Evolutionary conservation across 495 filamentous ascomycete genomes (phyloP).

Genomic region (Trichoderma reesei): DNA sequence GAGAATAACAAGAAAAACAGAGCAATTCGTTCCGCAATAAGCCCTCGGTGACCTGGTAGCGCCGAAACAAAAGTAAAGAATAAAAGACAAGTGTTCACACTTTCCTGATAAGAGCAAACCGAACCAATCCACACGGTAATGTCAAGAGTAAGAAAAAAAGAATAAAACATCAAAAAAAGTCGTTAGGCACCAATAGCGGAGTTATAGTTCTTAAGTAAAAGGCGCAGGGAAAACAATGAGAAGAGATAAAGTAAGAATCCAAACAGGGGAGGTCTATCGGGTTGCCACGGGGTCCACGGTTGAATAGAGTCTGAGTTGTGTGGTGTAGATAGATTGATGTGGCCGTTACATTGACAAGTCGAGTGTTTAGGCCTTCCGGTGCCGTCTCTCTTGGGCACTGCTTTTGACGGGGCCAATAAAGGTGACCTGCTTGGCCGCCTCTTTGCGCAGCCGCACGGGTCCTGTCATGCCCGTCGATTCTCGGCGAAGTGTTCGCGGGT

Average conservation of each 20-base stretch:
- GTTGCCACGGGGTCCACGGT: background rate
- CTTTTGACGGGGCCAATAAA: constrained; percentile 33
- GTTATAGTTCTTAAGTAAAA: constrained; percentile 10
- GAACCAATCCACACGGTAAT: background rate
- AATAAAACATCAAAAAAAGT: constrained; percentile 6
- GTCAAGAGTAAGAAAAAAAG: background rate
- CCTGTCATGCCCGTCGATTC: constrained; percentile 18
- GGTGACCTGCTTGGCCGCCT: constrained; percentile 35
- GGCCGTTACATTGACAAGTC: background rate
- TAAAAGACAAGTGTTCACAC: background rate
- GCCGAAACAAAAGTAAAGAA: background rate
- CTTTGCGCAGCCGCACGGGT: constrained; percentile 32
- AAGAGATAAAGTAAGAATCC: background rate
- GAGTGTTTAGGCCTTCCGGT: constrained; percentile 11
- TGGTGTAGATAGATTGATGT: background rate
- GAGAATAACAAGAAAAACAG: background rate
- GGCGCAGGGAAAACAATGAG: constrained; percentile 2
- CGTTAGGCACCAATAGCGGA: constrained; percentile 9
- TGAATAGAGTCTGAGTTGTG: background rate
- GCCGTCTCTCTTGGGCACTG: constrained; percentile 24
- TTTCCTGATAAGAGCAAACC: background rate
- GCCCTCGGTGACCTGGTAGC: background rate
- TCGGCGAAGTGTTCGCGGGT: constrained; percentile 25
- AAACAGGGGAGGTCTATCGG: background rate
- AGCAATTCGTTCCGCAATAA: background rate